Base-by-base conservation (phyloP, 179 eudicot genomes). In the Gypsophila paniculata region DNA sequence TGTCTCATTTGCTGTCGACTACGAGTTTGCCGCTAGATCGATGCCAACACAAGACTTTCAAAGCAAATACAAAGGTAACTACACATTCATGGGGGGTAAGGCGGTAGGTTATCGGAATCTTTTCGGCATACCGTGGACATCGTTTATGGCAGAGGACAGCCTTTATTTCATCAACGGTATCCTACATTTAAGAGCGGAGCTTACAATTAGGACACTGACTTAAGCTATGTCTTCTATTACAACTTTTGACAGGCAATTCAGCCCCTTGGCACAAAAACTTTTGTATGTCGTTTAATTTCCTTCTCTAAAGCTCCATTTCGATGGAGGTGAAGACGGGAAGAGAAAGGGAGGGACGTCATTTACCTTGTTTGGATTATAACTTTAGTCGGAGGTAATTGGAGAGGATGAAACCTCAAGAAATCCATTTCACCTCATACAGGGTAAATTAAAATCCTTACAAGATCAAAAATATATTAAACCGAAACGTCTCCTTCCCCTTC, bases 51-150 rank as follows among this genome's bases (percentile, higher is more conserved):
- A 91, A 65, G 98, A 93, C 65, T 93, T 82, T 61, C 75, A 81
- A 17, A 91, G 88, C 86, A 93, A 93, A 69, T 91, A 89, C 75
- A 91, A 87, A 63, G 98, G 98, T 19, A 91, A 83, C 71, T 93
- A 93, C 76, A 91, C 97, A 6, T 93, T 93, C 67, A 91, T 90
- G 0, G 97, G 98, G n/a, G 98, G 97, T 0, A 93, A 93, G 69
- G 98, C 98, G 9, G 98, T 93, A 22, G 98, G 98, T 0, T 93
- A 93, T 64, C 74, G 97, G 19, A 93, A 93, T 77, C 79, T 93
- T 18, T 93, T 93, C 52, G 92, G 89, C 34, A 81, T 89, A 38
- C 92, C 91, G 0, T 93, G 98, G 98, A 85, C 91, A 1, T 91
- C 96, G 5, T 93, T 93, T 68, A 82, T 86, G 89, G 97, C 98